Percentiles rank a stretch among this genome's conserved stretches.
These are phyloP conservation scores for Dictyostelium capitatum DNA, from an alignment of 78 protist species.

Conservation along the genomic window DNA sequence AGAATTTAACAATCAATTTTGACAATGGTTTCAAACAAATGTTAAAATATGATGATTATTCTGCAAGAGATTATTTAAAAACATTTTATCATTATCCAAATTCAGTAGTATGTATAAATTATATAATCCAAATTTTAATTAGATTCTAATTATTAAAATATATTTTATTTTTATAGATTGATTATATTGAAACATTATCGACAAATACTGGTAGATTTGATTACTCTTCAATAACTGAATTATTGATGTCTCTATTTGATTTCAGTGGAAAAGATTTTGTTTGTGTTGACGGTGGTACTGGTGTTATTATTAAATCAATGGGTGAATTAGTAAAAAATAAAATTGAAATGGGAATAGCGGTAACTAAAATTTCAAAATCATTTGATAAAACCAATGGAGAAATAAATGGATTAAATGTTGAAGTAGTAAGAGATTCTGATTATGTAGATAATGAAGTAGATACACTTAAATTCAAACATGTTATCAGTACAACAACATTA, in stretches of 20 bases:
- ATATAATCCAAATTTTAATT: too few species aligned
- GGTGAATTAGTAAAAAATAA: not conserved
- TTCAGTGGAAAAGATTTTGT: not conserved
- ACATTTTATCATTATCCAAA: not conserved
- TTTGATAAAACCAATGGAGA: not conserved
- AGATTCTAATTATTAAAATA: not conserved
- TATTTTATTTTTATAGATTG: not conserved
- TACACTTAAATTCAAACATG: slow-evolving; percentile 3
- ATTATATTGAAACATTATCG: slow-evolving; percentile 11
- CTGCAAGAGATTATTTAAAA: slow-evolving; percentile 9
- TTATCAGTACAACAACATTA: slow-evolving; percentile 27
- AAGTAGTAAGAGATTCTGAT: not conserved
- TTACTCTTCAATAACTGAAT: not conserved
- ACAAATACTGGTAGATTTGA: slow-evolving; percentile 27
- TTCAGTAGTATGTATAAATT: not conserved
- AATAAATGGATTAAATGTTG: not conserved
- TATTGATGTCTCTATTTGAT: slow-evolving; percentile 9
- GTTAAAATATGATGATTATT: not conserved
- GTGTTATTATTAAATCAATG: not conserved
- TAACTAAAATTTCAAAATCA: slow-evolving; percentile 10
- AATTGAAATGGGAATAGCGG: not conserved
- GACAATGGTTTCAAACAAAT: slow-evolving; percentile 13
- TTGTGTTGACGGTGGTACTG: slow-evolving; percentile 23
- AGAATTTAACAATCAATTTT: not conserved
- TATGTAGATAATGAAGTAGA: not conserved